phyloP scores from a whole-genome alignment of 2,329 filamentous ascomycete genomes.

The Fusarium abutilonis region DNA sequence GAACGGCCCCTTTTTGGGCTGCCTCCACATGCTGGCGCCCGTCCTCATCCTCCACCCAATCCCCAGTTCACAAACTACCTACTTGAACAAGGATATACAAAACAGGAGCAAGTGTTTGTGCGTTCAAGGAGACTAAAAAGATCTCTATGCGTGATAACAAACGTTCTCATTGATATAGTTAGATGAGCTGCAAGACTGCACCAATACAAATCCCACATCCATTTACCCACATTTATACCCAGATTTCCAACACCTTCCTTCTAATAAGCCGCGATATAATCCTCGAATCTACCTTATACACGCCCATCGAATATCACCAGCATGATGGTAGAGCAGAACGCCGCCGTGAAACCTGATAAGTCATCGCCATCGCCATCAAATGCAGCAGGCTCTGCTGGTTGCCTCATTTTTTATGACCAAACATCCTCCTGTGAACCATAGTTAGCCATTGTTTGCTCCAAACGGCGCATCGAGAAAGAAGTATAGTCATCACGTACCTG shows the following conservation, averaged over 20 bases:
- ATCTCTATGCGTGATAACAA: not conserved
- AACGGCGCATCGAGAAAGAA: slow-evolving; percentile 1
- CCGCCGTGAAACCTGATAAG: slow-evolving; percentile 38
- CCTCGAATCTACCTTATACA: slow-evolving; percentile 40
- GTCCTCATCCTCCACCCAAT: no score
- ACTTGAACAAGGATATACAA: no score
- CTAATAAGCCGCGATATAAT: slow-evolving; percentile 33
- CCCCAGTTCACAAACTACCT: no score
- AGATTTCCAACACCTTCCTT: slow-evolving; percentile 32
- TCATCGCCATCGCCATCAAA: slow-evolving; percentile 34
- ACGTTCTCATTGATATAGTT: not conserved
- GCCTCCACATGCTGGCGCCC: no score
- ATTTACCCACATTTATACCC: slow-evolving; percentile 25
- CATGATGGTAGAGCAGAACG: slow-evolving; percentile 35
- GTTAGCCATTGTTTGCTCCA: slow-evolving; percentile 27
- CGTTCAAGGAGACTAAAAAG: not conserved
- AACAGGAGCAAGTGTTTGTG: no score
- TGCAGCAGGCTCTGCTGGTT: slow-evolving; percentile 20
- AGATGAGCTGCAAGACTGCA: slow-evolving; percentile 30
- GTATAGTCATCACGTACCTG: slow-evolving; percentile 68
- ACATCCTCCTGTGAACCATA: slow-evolving; percentile 69
- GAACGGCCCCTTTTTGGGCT: no score
- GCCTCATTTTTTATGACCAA: slow-evolving; percentile 64
- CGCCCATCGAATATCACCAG: slow-evolving; percentile 37
- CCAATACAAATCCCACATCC: slow-evolving; percentile 30